Evolutionary conservation across 2,329 filamentous ascomycete genomes (phyloP).

Genomic region (Ascocoryne sarcoides): DNA sequence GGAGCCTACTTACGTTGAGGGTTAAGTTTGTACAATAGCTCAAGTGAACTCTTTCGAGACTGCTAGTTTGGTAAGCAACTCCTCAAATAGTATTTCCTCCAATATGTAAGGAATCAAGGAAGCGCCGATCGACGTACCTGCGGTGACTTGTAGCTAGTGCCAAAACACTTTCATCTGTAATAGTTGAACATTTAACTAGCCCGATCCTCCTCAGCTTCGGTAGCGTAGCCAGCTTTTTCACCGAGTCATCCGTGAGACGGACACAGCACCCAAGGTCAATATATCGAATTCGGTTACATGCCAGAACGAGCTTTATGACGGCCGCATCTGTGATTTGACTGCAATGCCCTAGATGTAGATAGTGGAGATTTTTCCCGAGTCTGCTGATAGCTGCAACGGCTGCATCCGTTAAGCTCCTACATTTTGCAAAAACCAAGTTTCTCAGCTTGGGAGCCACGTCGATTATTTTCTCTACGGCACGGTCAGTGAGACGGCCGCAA

Average conservation of each 20-base stretch:
- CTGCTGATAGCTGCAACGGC: conserved; percentile 80
- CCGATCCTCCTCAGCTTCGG: conserved; percentile 94
- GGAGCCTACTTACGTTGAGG: conserved; percentile 52
- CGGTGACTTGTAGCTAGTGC: conserved; percentile 60
- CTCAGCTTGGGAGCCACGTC: conserved; percentile 76
- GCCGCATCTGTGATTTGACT: conserved; percentile 82
- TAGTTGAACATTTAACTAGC: conserved; percentile 83
- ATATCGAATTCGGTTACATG: conserved; percentile 90
- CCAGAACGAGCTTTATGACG: conserved; percentile 72
- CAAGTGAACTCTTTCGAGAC: conserved; percentile 83
- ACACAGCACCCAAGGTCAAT: conserved; percentile 96
- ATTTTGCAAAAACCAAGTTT: conserved; percentile 92
- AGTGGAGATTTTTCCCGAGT: conserved; percentile 92
- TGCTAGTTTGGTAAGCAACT: conserved; percentile 13
- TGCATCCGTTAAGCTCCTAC: conserved; percentile 81
- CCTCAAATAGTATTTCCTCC: conserved; percentile 16
- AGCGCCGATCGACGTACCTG: conserved; percentile 4
- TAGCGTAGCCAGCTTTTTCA: conserved; percentile 72
- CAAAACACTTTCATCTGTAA: conserved; percentile 83
- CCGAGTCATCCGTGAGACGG: conserved; percentile 78
- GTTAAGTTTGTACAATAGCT: conserved; percentile 89
- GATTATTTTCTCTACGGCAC: conserved; percentile 82
- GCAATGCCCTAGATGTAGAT: conserved; percentile 92
- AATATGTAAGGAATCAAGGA: conserved; percentile 26
- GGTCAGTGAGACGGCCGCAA: conserved; percentile 74